Evolutionary conservation across 2,329 filamentous ascomycete species (phyloP), one percentile per base, ranked within the genome.

Genomic region (Fusarium transvaalense): DNA sequence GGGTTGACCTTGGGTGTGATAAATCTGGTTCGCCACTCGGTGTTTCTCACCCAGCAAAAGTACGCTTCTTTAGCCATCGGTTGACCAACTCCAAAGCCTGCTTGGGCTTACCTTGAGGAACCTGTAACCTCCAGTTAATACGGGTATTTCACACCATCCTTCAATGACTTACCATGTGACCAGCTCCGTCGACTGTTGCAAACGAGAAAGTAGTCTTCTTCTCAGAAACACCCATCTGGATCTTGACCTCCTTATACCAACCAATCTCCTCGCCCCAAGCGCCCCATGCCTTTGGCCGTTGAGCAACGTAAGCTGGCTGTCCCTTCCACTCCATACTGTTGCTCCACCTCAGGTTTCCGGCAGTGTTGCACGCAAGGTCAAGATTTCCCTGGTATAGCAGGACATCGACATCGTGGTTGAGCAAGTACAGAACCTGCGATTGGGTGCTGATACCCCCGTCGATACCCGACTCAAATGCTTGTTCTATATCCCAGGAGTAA

Each of bases 371-470:
- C 1, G 69, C 69, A 0, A 72, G 57, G 10, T 72, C 69, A 2
- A 72, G 12, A 3, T 72, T 72, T 7, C 69, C 69, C 25, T 72
- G 68, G 17, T 72, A 72, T 17, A 72, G 32, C 0, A 72, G 25
- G 2, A 72, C 66, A 17, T 72, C 66, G 0, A 72, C n/a, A 0
- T 50, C 37, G 2, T 51, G 19, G 10, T 66, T 19, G 8, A 71
- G 52, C 1, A 72, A 14, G 17, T 62, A 66, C 1, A 54, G 27
- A 0, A 72, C 46, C 21, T 72, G 56, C 2, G 14, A 21, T 34
- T 47, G 57, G 5, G 51, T 72, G 25, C 61, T 72, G 32, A 65
- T 60, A 1, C 53, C 57, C 3, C 14, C 6, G 1, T 72, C 69
- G 1, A 37, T 43, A 0, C 69, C 66, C 4, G 34, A 12, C 1